phyloP scores from a whole-genome alignment of 805 yeast genomes.

The Saturnispora saitoi region DNA sequence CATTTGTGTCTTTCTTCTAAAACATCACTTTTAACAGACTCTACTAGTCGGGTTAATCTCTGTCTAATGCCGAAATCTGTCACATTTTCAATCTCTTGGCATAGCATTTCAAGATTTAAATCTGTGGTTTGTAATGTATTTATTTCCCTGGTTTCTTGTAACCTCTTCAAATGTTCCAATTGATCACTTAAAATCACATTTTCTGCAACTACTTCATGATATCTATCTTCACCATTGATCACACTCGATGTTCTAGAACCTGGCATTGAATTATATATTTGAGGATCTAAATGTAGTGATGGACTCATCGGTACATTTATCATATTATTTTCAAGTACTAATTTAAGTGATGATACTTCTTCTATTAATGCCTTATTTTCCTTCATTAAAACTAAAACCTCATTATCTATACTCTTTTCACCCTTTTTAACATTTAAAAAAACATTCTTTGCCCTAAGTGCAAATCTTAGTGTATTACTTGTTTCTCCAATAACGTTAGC shows the following conservation, averaged over 20 bases:
- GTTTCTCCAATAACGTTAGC: slow-evolving; percentile 64
- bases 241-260: slow-evolving; percentile 22
- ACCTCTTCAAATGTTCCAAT: slow-evolving; percentile 58
- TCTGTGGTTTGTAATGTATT: background rate
- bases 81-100: background rate
- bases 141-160: slow-evolving; percentile 32
- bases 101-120: background rate
- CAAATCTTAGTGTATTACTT: slow-evolving; percentile 79
- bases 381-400: slow-evolving; percentile 46
- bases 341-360: slow-evolving; percentile 37
- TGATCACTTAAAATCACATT: slow-evolving; percentile 56
- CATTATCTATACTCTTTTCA: slow-evolving; percentile 32
- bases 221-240: slow-evolving; percentile 14
- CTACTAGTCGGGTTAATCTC: background rate
- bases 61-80: background rate
- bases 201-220: slow-evolving; percentile 43
- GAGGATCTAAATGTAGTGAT: background rate
- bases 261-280: background rate
- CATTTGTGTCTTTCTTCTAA: slow-evolving; percentile 4
- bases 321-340: slow-evolving; percentile 8
- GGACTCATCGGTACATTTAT: background rate
- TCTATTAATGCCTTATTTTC: slow-evolving; percentile 55
- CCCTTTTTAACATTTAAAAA: slow-evolving; percentile 55
- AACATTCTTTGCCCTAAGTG: slow-evolving; percentile 86
- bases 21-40: background rate